Percentiles rank a stretch among this genome's conserved stretches.
phyloP scores from a whole-genome alignment of 768 basidiomycete species.

The Austroboletus festivus region DNA sequence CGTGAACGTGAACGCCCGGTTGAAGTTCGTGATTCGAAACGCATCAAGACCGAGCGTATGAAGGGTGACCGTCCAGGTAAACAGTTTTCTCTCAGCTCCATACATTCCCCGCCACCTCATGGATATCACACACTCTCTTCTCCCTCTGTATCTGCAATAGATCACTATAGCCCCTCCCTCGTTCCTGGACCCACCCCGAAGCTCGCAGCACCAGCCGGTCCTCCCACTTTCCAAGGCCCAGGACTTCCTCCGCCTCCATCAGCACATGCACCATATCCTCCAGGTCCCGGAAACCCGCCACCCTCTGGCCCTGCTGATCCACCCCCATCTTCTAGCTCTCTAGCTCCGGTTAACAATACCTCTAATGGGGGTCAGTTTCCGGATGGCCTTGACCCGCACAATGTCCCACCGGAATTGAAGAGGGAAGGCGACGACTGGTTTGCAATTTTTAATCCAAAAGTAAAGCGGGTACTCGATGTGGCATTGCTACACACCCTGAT shows the following conservation, averaged over 20 bases:
- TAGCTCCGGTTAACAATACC: conserved; percentile 25
- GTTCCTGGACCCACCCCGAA: conserved; percentile 42
- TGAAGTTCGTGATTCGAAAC: conserved; percentile 54
- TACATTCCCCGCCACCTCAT: conserved; percentile 34
- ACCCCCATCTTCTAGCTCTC: conserved; percentile 18
- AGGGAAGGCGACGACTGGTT: conserved; percentile 87
- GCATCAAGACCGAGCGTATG: conserved; percentile 53
- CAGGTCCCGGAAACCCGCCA: conserved; percentile 33
- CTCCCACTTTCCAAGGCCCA: conserved; percentile 34
- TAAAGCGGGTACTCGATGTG: conserved; percentile 77
- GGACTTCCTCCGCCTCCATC: conserved; percentile 36
- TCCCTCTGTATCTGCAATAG: conserved; percentile 27
- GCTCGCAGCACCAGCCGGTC: conserved; percentile 26
- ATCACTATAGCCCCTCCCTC: conserved; percentile 34
- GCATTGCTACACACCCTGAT: conserved; percentile 79
- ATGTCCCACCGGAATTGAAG: conserved; percentile 33
- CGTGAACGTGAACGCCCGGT: conserved; percentile 47
- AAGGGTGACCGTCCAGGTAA: conserved; percentile 45
- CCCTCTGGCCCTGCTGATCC: conserved; percentile 29
- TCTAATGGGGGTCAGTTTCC: conserved; percentile 34
- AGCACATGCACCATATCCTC: conserved; percentile 29
- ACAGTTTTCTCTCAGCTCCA: conserved; percentile 23
- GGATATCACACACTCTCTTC: conserved; percentile 25
- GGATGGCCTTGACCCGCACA: conserved; percentile 33
- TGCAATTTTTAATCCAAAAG: conserved; percentile 80